A percentile compares a stretch with the other conserved stretches of the same genome.
Conservation (phyloP, 1,284 basidiomycete species). For the Malassezia psittaci region DNA sequence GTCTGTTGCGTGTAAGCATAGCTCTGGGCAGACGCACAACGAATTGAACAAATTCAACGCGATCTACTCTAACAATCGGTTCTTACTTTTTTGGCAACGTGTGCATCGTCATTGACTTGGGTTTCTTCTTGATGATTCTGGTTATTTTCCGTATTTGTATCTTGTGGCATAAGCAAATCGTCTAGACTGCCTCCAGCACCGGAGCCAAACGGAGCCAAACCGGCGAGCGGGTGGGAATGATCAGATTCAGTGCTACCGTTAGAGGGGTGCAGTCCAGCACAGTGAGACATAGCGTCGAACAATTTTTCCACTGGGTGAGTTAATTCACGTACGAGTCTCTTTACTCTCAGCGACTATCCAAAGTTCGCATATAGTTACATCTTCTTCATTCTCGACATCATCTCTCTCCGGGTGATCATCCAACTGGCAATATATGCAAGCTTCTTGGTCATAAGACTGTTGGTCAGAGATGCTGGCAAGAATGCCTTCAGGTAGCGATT, state of each 20-base stretch:
- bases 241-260: slow-evolving; percentile 53
- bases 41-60: slow-evolving; percentile 59
- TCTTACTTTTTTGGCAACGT: slow-evolving; percentile 69
- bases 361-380: slow-evolving; percentile 28
- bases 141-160: slow-evolving; percentile 44
- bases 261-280: slow-evolving; percentile 75
- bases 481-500: slow-evolving; percentile 29
- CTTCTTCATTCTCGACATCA: slow-evolving; percentile 24
- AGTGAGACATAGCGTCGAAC: slow-evolving; percentile 75
- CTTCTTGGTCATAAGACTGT: slow-evolving; percentile 3
- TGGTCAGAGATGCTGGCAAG: background rate
- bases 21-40: background rate
- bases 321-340: slow-evolving; percentile 14
- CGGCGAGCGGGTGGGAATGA: slow-evolving; percentile 33
- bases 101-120: slow-evolving; percentile 47
- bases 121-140: slow-evolving; percentile 55
- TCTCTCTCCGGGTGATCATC: slow-evolving; percentile 29
- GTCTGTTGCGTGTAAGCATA: background rate
- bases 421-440: slow-evolving; percentile 44
- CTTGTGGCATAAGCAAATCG: no score
- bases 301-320: slow-evolving; percentile 63
- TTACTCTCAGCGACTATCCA: slow-evolving; percentile 28
- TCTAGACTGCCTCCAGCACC: slow-evolving; percentile 7
- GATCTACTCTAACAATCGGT: slow-evolving; percentile 60
- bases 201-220: slow-evolving; percentile 37